Evolutionary conservation across 169 alveolate genomes (phyloP).

Genomic region (Eimeria maxima): DNA sequence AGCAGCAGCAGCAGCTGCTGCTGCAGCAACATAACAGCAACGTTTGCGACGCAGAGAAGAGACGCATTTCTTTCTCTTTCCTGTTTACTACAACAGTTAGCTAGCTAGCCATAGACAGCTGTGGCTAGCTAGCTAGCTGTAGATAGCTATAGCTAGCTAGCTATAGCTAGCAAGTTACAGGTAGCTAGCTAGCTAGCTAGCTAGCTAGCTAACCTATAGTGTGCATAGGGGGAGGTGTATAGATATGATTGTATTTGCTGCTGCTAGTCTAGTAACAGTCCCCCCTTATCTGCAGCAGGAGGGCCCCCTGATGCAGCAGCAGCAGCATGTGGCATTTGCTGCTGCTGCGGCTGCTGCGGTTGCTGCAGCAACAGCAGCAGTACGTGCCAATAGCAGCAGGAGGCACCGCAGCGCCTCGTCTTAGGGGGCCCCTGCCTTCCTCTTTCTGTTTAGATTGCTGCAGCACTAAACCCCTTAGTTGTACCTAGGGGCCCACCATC

Average conservation of each 20-base stretch:
- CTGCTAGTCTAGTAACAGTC: background rate
- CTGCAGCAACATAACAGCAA: background rate
- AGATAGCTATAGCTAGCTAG: background rate
- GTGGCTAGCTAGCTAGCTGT: background rate
- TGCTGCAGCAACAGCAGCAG: constrained; percentile 20
- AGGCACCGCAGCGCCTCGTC: background rate
- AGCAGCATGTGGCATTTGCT: background rate
- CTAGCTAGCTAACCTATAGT: background rate
- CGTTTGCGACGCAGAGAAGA: background rate
- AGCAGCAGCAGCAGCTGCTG: background rate
- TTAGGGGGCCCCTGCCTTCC: background rate
- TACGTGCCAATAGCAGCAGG: background rate
- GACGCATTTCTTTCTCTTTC: background rate
- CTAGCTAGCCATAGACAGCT: too few species aligned
- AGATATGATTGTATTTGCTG: background rate
- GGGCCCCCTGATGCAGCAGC: constrained; percentile 9
- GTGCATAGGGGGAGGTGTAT: background rate
- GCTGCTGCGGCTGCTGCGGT: background rate
- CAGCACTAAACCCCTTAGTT: background rate
- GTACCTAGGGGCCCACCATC: too few species aligned
- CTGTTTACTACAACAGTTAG: background rate
- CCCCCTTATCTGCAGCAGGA: background rate
- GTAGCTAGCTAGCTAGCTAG: background rate
- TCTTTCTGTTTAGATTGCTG: background rate
- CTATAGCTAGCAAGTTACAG: background rate